phyloP scores from a whole-genome alignment of 768 basidiomycete genomes.

The Tulasnella sp. region DNA sequence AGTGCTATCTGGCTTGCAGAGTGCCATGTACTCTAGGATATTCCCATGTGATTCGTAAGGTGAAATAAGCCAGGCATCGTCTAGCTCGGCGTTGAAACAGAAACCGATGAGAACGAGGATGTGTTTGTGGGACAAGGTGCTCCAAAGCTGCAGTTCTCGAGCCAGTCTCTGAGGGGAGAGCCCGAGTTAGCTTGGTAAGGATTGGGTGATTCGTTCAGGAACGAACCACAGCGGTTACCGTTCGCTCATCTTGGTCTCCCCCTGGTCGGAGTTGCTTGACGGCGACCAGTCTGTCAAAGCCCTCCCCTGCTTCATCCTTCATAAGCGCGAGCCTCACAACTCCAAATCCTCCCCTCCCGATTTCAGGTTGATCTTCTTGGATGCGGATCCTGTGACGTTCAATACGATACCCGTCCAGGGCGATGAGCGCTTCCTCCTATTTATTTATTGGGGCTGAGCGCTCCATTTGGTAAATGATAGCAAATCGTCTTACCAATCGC shows the following conservation, averaged over 20 bases:
- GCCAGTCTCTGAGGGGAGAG: neutral
- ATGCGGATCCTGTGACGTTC: neutral
- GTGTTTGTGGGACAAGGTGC: conserved; percentile 1
- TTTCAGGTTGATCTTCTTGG: neutral
- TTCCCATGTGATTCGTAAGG: conserved; percentile 9
- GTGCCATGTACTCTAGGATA: neutral
- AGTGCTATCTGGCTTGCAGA: neutral
- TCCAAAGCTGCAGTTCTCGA: conserved; percentile 1
- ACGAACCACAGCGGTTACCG: neutral
- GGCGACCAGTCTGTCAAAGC: neutral
- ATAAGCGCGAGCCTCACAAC: neutral
- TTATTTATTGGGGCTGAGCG: neutral
- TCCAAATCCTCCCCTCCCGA: neutral
- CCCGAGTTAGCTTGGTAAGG: neutral
- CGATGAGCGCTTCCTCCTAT: conserved; percentile 7
- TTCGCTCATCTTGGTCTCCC: neutral
- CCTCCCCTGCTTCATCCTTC: neutral
- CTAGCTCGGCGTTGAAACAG: neutral
- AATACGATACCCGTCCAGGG: neutral
- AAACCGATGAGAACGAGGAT: conserved; percentile 11
- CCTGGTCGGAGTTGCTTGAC: neutral
- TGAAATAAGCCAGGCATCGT: conserved; percentile 5
- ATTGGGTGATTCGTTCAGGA: neutral
- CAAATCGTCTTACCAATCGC: neutral
- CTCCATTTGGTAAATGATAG: neutral